phyloP scores from a whole-genome alignment of 805 yeast genomes.

The Metschnikowia picachoensis region DNA sequence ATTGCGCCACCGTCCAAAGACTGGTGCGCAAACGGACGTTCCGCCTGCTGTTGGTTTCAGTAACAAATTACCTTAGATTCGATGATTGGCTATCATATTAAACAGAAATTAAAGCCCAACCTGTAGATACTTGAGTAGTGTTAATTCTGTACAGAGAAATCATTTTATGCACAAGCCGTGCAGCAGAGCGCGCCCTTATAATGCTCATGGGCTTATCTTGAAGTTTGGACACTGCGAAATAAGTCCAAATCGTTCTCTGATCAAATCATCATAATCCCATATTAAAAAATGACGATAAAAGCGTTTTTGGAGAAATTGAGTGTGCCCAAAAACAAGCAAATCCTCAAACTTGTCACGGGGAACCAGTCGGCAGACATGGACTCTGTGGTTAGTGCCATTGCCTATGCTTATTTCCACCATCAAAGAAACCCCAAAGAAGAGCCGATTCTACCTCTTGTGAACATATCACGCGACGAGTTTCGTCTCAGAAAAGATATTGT shows the following conservation, averaged over 20 bases:
- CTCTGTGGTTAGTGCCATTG: constrained; percentile 73
- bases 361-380: constrained; percentile 88
- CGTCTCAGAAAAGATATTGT: constrained; percentile 67
- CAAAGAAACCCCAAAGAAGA: constrained; percentile 25
- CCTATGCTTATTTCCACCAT: constrained; percentile 60
- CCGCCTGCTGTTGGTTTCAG: too few species aligned
- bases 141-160: too few species aligned
- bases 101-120: too few species aligned
- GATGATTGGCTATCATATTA: too few species aligned
- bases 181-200: too few species aligned
- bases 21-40: background rate
- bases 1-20: background rate
- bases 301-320: constrained; percentile 21
- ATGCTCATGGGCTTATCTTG: too few species aligned
- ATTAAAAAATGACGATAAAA: constrained; percentile 25
- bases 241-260: too few species aligned
- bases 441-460: constrained; percentile 64
- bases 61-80: too few species aligned
- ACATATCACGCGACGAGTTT: constrained; percentile 66
- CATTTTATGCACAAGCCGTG: too few species aligned
- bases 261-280: background rate
- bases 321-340: constrained; percentile 12
- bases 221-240: too few species aligned
- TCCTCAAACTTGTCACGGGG: constrained; percentile 57
- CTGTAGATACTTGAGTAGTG: too few species aligned